A percentile compares a stretch with the other conserved stretches of the same genome.
Conservation (phyloP, 306 rosid species). For the Prosopis cineraria region DNA sequence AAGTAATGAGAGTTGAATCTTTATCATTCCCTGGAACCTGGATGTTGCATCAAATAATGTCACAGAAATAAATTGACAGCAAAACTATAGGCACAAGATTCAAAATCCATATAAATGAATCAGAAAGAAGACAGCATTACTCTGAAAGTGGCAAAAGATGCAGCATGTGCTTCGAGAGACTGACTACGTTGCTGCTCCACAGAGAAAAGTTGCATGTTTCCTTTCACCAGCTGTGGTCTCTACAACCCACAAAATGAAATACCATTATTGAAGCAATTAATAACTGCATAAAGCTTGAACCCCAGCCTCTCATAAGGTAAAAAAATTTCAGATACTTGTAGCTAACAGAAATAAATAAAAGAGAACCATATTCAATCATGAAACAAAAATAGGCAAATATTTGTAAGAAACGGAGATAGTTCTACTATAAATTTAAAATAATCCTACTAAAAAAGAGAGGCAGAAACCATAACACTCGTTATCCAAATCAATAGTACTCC, state of each 20-base stretch:
- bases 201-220: slow-evolving; percentile 87
- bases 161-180: slow-evolving; percentile 93
- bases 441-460: neutral
- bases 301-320: neutral
- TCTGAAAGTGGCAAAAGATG: slow-evolving; percentile 70
- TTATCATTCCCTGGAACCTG: slow-evolving; percentile 77
- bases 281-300: slow-evolving; percentile 13
- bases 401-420: neutral
- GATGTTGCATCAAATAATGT: slow-evolving; percentile 29
- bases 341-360: neutral
- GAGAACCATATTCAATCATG: neutral
- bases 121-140: slow-evolving; percentile 41
- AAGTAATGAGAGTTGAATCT: slow-evolving; percentile 72
- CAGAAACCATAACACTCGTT: neutral
- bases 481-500: neutral
- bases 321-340: slow-evolving; percentile 4
- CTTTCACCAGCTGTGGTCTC: slow-evolving; percentile 86
- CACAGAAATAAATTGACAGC: slow-evolving; percentile 1
- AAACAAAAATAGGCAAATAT: neutral
- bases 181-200: slow-evolving; percentile 86
- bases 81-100: slow-evolving; percentile 27
- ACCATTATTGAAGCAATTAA: slow-evolving; percentile 24
- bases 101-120: slow-evolving; percentile 28
- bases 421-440: neutral
- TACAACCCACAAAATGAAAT: slow-evolving; percentile 34